These are phyloP conservation scores for Coemansia reversa DNA, from an alignment of 192 early-diverging fungal genomes.

Conservation along the genomic window DNA sequence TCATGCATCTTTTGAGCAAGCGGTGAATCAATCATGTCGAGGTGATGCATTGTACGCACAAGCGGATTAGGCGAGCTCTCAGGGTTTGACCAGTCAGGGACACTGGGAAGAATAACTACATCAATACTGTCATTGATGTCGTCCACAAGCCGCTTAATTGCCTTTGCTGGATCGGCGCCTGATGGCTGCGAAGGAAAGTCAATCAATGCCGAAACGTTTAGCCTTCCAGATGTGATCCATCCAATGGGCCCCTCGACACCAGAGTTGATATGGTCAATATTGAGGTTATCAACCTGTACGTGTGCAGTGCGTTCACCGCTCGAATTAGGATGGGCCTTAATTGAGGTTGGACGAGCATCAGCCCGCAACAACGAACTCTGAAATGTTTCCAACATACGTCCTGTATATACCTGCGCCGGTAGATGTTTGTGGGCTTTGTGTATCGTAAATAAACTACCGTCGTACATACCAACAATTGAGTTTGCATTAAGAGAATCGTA, in stretches of 20 bases:
- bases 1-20: slow-evolving; percentile 40
- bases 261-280: slow-evolving; percentile 86
- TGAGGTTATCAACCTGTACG: slow-evolving; percentile 83
- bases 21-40: slow-evolving; percentile 47
- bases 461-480: slow-evolving; percentile 87
- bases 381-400: not conserved
- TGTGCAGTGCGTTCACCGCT: slow-evolving; percentile 53
- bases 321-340: not conserved
- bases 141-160: slow-evolving; percentile 64
- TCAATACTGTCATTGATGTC: slow-evolving; percentile 73
- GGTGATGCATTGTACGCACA: slow-evolving; percentile 38
- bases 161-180: slow-evolving; percentile 42
- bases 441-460: slow-evolving; percentile 92
- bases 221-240: slow-evolving; percentile 88
- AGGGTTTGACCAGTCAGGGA: slow-evolving; percentile 50
- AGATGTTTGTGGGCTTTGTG: slow-evolving; percentile 78
- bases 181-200: slow-evolving; percentile 60
- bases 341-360: not conserved
- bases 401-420: not conserved
- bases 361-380: not conserved
- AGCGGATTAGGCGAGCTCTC: slow-evolving; percentile 38
- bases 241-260: slow-evolving; percentile 84
- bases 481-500: slow-evolving; percentile 88
- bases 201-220: slow-evolving; percentile 77
- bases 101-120: slow-evolving; percentile 49